Conservation (phyloP, 768 basidiomycete species). For the Trametes sanguinea region DNA sequence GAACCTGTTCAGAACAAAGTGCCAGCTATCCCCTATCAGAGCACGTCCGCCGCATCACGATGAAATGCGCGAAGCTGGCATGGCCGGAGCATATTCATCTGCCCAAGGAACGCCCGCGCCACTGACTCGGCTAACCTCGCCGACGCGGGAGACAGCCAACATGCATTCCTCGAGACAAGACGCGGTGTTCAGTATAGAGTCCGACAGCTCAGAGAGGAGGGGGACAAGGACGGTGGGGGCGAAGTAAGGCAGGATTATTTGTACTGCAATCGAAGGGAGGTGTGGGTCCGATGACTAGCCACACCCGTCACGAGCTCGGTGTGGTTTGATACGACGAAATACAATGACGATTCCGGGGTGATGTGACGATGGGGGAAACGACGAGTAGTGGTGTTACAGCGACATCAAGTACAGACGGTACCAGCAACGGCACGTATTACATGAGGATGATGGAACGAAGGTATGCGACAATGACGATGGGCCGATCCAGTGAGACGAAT, state of each 20-base stretch:
- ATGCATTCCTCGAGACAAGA: constrained; percentile 1
- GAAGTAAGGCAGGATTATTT: not conserved
- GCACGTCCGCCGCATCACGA: no score
- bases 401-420: constrained; percentile 19
- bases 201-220: not conserved
- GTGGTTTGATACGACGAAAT: constrained; percentile 13
- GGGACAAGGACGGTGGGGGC: not conserved
- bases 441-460: not conserved
- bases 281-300: not conserved
- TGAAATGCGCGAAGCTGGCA: no score
- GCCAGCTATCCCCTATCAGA: not conserved
- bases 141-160: not conserved
- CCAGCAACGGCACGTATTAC: constrained; percentile 18
- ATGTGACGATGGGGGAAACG: not conserved
- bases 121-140: no score
- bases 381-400: constrained; percentile 18
- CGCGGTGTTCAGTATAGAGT: not conserved
- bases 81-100: no score
- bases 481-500: not conserved
- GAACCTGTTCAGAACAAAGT: not conserved
- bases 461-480: constrained; percentile 4
- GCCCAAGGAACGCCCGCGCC: no score
- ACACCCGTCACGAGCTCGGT: not conserved
- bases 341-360: constrained; percentile 17
- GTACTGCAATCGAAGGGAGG: not conserved